Base-by-base conservation (phyloP, 2,329 filamentous ascomycete species). In the Stemphylium lycopersici region DNA sequence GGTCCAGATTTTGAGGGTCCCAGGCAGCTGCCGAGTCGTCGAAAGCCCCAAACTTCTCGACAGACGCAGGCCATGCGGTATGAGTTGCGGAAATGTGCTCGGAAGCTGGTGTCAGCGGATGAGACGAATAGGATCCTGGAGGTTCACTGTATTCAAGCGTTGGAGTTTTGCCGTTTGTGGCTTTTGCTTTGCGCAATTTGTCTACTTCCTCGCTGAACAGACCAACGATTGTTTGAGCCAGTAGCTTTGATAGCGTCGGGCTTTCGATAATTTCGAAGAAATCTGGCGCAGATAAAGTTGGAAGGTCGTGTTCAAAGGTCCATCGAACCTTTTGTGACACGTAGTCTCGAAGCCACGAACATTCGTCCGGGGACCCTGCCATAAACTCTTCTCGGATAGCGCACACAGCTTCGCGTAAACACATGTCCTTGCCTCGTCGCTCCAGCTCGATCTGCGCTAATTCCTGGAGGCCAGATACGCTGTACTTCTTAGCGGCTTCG, bases 261-360 rank as follows among this genome's bases (percentile, higher is more conserved):
- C 47, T 49, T 43, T 18, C 47, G 15, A 49, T 49, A 22, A n/a
- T 49, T 31, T 43, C 47, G 12, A 49, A 49, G 32, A 49, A 43
- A 11, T 43, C 38, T 12, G 39, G 38, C 15, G 38, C 39, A 3
- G 22, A 42, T 10, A 49, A 31, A 15, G n/a, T 13, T 1, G 32
- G 6, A 31, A 11, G 16, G 22, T 49, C 47, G 4, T 49, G 38
- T 31, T 49, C 12, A 16, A 49, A 49, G 22, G 38, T 37, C 47
- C 22, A 49, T n/a, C 22, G 32, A 22, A 49, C 38, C 42, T 49
- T 43, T 32, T 22, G 16, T 8, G 12, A 24, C 7, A 49, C 16
- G 38, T 26, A 49, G 15, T 43, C 15, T 31, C 39, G 39, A 49
- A 49, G 38, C 47, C 39, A 49, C 22, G 38, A 22, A 13, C 37